Base-by-base conservation (phyloP, 2,329 filamentous ascomycete genomes). In the Colletotrichum falcatum region DNA sequence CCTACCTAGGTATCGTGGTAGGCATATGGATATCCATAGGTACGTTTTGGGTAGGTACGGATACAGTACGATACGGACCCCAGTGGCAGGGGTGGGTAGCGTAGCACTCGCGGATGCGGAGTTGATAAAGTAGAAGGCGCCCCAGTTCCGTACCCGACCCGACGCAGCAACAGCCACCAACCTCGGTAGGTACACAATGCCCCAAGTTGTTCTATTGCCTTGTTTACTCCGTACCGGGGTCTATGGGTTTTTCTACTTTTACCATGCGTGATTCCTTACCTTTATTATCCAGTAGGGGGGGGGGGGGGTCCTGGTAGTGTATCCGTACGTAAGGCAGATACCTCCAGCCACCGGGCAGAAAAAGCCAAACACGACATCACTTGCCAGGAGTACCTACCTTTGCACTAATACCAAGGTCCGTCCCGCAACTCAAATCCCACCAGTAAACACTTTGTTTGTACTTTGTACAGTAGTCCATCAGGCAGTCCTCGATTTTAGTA, bases 271-370 rank as follows among this genome's bases (percentile, higher is more conserved):
- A n/a, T n/a, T n/a, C n/a, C n/a, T n/a, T n/a, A n/a, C n/a, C n/a
- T n/a, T n/a, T n/a, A 39, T 16, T 39, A 5, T 16, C 1, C 14
- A 11, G 14, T 20, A 8, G 16, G 37, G 14, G 35, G n/a, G n/a
- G n/a, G n/a, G n/a, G n/a, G n/a, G n/a, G n/a, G n/a, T n/a, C n/a
- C n/a, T n/a, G n/a, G n/a, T n/a, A n/a, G n/a, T n/a, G n/a, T n/a
- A n/a, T n/a, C n/a, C n/a, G n/a, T n/a, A n/a, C n/a, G n/a, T n/a
- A n/a, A n/a, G n/a, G n/a, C n/a, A n/a, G n/a, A n/a, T n/a, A 44
- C 18, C 8, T 35, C 8, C 59, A 62, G 60, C 60, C 60, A 53
- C 60, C 33, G 60, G 60, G 60, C 60, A 62, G 60, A n/a, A 62
- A 62, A 62, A 44, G 23, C 42, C n/a, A 42, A 39, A 35, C 23